These are phyloP conservation scores for Colletotrichum chrysophilum DNA, from an alignment of 2,329 filamentous ascomycete genomes.

Conservation along the genomic window DNA sequence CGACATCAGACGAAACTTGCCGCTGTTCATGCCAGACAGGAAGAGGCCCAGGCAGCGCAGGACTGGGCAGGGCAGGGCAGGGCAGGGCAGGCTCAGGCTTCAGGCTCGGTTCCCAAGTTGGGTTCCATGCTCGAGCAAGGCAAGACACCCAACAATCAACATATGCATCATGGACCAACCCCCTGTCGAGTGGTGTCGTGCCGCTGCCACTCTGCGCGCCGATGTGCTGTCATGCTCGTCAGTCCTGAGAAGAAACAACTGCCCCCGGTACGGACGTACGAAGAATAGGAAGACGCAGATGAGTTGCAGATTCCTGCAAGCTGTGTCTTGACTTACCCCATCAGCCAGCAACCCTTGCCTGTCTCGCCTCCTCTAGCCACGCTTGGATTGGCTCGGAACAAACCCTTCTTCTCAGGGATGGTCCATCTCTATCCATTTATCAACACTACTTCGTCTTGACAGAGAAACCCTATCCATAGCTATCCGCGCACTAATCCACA, in stretches of 20 bases:
- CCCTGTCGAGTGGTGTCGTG: slow-evolving; percentile 3
- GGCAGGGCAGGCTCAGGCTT: neutral
- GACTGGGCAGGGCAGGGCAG: neutral
- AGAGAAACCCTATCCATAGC: neutral
- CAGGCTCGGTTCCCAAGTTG: slow-evolving; percentile 6
- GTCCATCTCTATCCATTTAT: neutral
- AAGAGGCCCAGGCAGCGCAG: neutral
- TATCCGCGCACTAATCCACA: neutral
- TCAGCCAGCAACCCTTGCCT: neutral
- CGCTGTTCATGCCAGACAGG: neutral
- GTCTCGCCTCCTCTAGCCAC: neutral
- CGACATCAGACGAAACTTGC: neutral
- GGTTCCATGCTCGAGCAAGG: neutral
- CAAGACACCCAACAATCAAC: neutral
- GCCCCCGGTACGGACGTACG: slow-evolving; percentile 14
- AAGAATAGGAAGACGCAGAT: slow-evolving; percentile 8
- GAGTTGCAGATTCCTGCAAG: slow-evolving; percentile 19
- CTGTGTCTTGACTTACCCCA: neutral
- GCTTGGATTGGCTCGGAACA: neutral
- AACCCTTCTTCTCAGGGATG: neutral
- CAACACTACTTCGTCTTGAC: neutral
- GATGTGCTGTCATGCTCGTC: slow-evolving; percentile 7
- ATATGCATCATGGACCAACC: neutral
- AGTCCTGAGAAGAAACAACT: neutral
- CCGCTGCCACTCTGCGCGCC: slow-evolving; percentile 1